Conservation (phyloP, 768 basidiomycete species). For the Sutorius australiensis region DNA sequence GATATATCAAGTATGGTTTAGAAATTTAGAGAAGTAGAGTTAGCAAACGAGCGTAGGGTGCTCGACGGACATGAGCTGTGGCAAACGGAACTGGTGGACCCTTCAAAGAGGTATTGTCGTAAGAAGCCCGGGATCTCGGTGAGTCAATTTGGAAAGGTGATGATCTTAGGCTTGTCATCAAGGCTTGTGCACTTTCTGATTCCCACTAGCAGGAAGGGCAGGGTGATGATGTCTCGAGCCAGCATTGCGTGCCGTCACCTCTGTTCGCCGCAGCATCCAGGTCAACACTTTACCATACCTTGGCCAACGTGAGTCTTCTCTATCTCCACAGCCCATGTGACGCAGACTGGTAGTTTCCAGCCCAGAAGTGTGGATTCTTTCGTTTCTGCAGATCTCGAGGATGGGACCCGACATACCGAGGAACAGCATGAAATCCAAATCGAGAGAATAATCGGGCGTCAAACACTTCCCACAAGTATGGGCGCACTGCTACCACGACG, state of each 20-base stretch:
- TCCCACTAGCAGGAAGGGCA: constrained; percentile 19
- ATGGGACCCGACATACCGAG: constrained; percentile 36
- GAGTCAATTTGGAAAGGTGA: constrained; percentile 58
- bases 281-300: constrained; percentile 45
- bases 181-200: constrained; percentile 1
- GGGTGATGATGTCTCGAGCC: constrained; percentile 16
- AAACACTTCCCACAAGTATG: constrained; percentile 41
- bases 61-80: constrained; percentile 29
- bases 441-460: constrained; percentile 43
- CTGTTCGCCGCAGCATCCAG: constrained; percentile 40
- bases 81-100: constrained; percentile 14
- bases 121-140: constrained; percentile 54
- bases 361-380: constrained; percentile 45
- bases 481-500: constrained; percentile 44
- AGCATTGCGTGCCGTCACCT: constrained; percentile 29
- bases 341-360: constrained; percentile 26
- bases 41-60: constrained; percentile 51
- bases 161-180: constrained; percentile 10
- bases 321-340: constrained; percentile 5
- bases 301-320: constrained; percentile 36
- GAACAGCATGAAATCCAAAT: constrained; percentile 49
- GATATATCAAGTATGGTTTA: constrained; percentile 18
- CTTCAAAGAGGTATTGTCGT: constrained; percentile 32
- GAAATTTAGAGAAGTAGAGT: constrained; percentile 58
- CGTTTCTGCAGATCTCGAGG: constrained; percentile 34